These are phyloP conservation scores for Hanseniaspora meyeri DNA, from an alignment of 805 yeast genomes.

Conservation along the genomic window DNA sequence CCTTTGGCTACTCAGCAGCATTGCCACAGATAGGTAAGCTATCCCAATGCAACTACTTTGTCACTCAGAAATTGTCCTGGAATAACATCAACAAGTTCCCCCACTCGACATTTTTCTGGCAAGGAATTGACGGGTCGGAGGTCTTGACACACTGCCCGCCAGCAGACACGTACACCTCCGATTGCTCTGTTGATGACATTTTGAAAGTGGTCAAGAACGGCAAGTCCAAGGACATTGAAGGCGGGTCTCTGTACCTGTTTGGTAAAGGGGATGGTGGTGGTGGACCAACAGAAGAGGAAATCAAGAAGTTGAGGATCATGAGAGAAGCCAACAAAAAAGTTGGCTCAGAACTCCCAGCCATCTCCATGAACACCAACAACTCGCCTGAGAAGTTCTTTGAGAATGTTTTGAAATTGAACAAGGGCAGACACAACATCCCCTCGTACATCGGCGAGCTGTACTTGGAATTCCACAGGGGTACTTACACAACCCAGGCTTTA, in stretches of 20 bases:
- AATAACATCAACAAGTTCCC: slow-evolving; percentile 89
- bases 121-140: slow-evolving; percentile 86
- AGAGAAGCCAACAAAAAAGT: slow-evolving; percentile 75
- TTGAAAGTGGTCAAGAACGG: slow-evolving; percentile 67
- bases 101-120: slow-evolving; percentile 85
- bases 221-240: slow-evolving; percentile 69
- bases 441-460: slow-evolving; percentile 91
- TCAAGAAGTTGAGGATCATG: slow-evolving; percentile 82
- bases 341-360: slow-evolving; percentile 58
- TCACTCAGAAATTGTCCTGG: slow-evolving; percentile 94
- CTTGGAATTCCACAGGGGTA: slow-evolving; percentile 92
- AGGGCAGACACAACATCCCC: slow-evolving; percentile 57
- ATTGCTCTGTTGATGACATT: slow-evolving; percentile 87
- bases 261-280: slow-evolving; percentile 99
- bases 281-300: slow-evolving; percentile 88
- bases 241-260: slow-evolving; percentile 65
- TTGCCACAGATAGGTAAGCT: slow-evolving; percentile 82
- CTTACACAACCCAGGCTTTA: slow-evolving; percentile 87
- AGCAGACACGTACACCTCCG: slow-evolving; percentile 86
- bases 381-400: slow-evolving; percentile 69
- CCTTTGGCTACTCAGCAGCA: slow-evolving; percentile 93
- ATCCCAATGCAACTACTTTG: slow-evolving; percentile 73
- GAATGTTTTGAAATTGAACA: slow-evolving; percentile 46
- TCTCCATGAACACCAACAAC: slow-evolving; percentile 48
- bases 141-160: slow-evolving; percentile 97